Base-by-base conservation (phyloP, 345 rosid species). In the Aegle marmelos region DNA sequence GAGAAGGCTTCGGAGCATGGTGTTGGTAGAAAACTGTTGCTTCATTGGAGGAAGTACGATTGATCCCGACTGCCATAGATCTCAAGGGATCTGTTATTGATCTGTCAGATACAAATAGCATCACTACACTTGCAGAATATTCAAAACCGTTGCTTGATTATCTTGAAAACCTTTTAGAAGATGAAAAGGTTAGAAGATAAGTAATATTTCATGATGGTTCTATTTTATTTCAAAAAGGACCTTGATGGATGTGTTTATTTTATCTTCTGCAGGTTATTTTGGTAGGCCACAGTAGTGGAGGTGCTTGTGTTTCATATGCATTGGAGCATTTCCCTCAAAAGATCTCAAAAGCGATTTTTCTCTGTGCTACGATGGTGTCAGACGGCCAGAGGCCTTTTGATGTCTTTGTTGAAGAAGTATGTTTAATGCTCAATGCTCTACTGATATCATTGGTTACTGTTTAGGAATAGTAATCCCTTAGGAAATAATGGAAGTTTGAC, bases 1-100 rank as follows among this genome's bases (percentile, higher is more conserved):
- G 99, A 80, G 99, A 91, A 86, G 99, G 99, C 1, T 95, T 92
- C 86, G 99, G 99, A 60, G 99, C 99, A 25, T 95, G 99, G 99
- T 93, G 98, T 87, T 95, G 99, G 99, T 95, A 95, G 83, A 93
- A 95, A 83, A 89, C 91, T 9, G 84, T 95, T 79, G 90, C 94
- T 78, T 88, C 85, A 37, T 77, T 93, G 81, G 98, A 95, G 87
- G 99, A 95, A 88, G 92, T 85, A 6, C 93, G 98, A 64, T 86
- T 92, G 69, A 82, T 79, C 76, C 94, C 99, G 21, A 78, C 84
- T 25, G 95, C 97, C 21, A 30, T 95, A 17, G 97, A 93, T 86
- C 96, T 95, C 80, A 83, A 87, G 30, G 99, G 99, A 21, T 90
- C 94, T 41, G 99, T 98, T 30, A 92, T 95, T 69, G 87, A 93